Evolutionary conservation across 495 filamentous ascomycete genomes (phyloP).

Genomic region (Penicillium coffeae): DNA sequence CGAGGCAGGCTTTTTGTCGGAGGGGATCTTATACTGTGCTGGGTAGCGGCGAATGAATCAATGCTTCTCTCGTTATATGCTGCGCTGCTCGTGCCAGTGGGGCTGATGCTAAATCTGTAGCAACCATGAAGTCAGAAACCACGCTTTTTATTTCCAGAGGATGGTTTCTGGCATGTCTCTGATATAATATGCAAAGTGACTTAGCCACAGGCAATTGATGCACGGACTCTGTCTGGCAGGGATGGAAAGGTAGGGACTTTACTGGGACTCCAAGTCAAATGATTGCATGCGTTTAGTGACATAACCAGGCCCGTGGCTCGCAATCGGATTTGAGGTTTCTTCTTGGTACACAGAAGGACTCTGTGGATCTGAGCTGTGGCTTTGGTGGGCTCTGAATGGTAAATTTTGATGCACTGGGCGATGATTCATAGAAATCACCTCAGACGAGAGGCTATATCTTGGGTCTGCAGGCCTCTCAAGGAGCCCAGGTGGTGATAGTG

Average conservation of each 20-base stretch:
- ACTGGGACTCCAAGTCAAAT: constrained; percentile 40
- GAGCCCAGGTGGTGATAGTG: constrained; percentile 15
- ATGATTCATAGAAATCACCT: constrained; percentile 18
- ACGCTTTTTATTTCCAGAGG: not conserved
- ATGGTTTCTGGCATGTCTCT: not conserved
- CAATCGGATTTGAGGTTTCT: constrained; percentile 22
- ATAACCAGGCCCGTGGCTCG: constrained; percentile 23
- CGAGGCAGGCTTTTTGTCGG: constrained; percentile 13
- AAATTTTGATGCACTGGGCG: constrained; percentile 13
- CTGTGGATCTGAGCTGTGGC: constrained; percentile 14
- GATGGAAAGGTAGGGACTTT: constrained; percentile 25
- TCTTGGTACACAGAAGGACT: constrained; percentile 17
- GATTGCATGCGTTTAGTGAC: constrained; percentile 24
- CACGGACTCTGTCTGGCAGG: not conserved
- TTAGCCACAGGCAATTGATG: not conserved
- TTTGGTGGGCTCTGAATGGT: constrained; percentile 24
- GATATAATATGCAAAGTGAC: not conserved
- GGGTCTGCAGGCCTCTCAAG: constrained; percentile 20
- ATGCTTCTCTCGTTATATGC: not conserved
- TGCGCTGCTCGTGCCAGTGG: not conserved
- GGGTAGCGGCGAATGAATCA: not conserved
- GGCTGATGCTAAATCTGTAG: not conserved
- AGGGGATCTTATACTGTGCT: not conserved
- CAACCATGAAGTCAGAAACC: not conserved
- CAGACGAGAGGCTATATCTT: constrained; percentile 25